Evolutionary conservation across 129 eudicot genomes (phyloP), one percentile per base, ranked within the genome.

Genomic region (Escallonia rubra): DNA sequence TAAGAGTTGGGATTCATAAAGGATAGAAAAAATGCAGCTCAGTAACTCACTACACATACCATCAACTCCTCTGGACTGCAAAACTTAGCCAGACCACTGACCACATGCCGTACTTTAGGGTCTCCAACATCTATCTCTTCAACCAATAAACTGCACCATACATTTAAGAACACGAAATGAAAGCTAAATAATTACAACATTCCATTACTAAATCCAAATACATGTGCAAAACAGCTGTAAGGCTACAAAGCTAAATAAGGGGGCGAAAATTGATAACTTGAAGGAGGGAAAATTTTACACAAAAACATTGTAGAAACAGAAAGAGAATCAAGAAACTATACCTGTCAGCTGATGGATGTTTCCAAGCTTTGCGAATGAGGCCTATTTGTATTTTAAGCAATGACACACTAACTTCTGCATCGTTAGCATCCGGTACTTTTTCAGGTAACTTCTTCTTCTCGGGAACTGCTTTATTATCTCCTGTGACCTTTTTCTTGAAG

Each of bases 261-360:
- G 34, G 34, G 0, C 34, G 34, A 23, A 23, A 23, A 23, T 23
- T 23, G 34, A 23, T 23, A 23, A 23, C 34, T 23, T 23, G 34
- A 23, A 23, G 34, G 34, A 23, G 34, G 34, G 34, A 0, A 23
- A 23, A 23, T 23, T 23, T 23, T 23, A 23, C 34, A 23, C 34
- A 23, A 23, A 23, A 23, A 56, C 11, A 12, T 8, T 48, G n/a
- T 23, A 23, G 44, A 39, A 42, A 57, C 34, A 16, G 41, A 41
- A 48, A n/a, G 39, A 46, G 50, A 46, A 5, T 46, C 23, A 1
- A 14, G 7, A 48, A 59, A 51, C 41, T 41, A 54, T 59, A 90
- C 99, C 99, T 94, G 72, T 90, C 99, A 15, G 97, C 99, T 63
- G 97, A 94, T 10, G 99, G 99, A 94, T 94, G 99, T 77, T 90